These are phyloP conservation scores for Pyrus hybrid DNA, from an alignment of 331 rosid genomes.

Conservation along the genomic window DNA sequence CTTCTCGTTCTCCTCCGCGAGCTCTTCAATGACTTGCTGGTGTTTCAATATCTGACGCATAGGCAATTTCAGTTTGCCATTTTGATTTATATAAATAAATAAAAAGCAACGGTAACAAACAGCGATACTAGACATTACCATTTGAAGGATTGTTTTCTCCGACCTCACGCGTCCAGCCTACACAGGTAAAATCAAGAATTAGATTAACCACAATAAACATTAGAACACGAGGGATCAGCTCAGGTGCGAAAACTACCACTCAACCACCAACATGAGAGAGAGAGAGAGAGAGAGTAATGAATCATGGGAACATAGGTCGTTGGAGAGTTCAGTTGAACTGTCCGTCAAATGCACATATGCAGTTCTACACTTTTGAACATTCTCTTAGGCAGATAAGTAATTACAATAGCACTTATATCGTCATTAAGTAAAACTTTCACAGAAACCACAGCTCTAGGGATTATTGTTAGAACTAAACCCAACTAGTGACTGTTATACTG, in stretches of 20 bases:
- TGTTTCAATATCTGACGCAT: conserved; percentile 67
- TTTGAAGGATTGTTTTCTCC: conserved; percentile 63
- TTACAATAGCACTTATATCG: background rate
- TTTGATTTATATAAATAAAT: background rate
- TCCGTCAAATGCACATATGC: background rate
- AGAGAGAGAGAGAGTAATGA: too few relatives aligned
- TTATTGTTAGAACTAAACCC: background rate
- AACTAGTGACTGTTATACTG: background rate
- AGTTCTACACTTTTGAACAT: background rate
- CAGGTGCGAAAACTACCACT: too few relatives aligned
- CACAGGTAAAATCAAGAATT: conserved; percentile 19
- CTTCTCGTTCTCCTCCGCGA: conserved; percentile 75
- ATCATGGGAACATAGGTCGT: background rate
- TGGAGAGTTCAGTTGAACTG: background rate
- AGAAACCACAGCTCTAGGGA: background rate
- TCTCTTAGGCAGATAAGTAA: background rate
- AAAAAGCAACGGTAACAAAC: background rate
- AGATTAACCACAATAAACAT: conserved; percentile 7
- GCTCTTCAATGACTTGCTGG: conserved; percentile 82
- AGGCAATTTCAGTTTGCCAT: background rate
- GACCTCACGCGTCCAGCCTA: conserved; percentile 56
- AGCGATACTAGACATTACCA: conserved; percentile 44
- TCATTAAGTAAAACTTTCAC: background rate
- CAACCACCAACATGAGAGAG: too few relatives aligned
- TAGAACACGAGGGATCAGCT: background rate